Conservation (phyloP, 2,329 filamentous ascomycete genomes). For the Blastomyces parvus region DNA sequence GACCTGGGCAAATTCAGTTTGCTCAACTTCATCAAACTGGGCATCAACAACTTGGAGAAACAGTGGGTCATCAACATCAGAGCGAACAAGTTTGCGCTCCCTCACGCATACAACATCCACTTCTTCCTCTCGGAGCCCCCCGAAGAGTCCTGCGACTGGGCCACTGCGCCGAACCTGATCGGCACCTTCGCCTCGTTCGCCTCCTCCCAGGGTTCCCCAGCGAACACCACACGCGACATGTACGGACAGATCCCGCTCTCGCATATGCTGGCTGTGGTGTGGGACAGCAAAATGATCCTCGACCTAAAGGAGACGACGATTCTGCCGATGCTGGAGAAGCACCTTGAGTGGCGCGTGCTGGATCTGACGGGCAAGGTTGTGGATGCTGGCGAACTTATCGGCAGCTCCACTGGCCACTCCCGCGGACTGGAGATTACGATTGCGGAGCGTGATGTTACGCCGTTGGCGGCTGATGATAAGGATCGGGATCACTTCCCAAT, state of each 20-base stretch:
- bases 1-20: slow-evolving; percentile 14
- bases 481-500: slow-evolving; percentile 6
- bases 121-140: slow-evolving; percentile 56
- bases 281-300: slow-evolving; percentile 11
- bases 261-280: slow-evolving; percentile 15
- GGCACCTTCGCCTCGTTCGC: slow-evolving; percentile 52
- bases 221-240: slow-evolving; percentile 6
- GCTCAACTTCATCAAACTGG: slow-evolving; percentile 15
- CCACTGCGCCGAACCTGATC: slow-evolving; percentile 46
- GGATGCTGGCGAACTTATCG: slow-evolving; percentile 14
- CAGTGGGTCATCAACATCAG: slow-evolving; percentile 61
- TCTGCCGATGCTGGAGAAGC: slow-evolving; percentile 15
- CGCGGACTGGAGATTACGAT: slow-evolving; percentile 6
- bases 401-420: not conserved
- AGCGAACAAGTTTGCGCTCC: slow-evolving; percentile 45
- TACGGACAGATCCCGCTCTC: slow-evolving; percentile 16
- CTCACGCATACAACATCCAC: slow-evolving; percentile 55
- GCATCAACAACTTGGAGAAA: slow-evolving; percentile 25
- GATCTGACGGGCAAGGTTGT: slow-evolving; percentile 14
- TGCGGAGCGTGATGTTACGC: slow-evolving; percentile 6
- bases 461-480: not conserved
- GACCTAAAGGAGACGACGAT: slow-evolving; percentile 12
- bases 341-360: slow-evolving; percentile 19
- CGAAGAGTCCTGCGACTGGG: slow-evolving; percentile 42
- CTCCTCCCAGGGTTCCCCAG: slow-evolving; percentile 9